A percentile compares a stretch with the other conserved stretches of the same genome.
These are phyloP conservation scores for Linanthus parryae DNA, from an alignment of 148 eudicot species.

Conservation along the genomic window DNA sequence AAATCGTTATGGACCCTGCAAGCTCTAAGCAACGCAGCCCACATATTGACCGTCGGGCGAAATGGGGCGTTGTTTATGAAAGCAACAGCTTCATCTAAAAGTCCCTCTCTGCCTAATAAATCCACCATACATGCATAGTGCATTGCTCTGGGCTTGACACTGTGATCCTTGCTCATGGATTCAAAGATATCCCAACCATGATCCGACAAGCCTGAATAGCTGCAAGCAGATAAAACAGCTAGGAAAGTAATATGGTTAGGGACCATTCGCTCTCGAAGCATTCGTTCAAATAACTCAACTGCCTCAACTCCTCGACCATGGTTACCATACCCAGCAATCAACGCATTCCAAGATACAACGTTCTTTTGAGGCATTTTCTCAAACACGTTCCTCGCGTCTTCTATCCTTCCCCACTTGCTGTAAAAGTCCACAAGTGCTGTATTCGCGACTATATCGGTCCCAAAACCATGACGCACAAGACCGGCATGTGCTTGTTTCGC, in stretches of 20 bases:
- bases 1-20: slow-evolving; percentile 66
- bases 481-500: slow-evolving; percentile 89
- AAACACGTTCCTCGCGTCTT: slow-evolving; percentile 74
- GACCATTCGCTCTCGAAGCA: slow-evolving; percentile 52
- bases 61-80: slow-evolving; percentile 66
- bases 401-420: slow-evolving; percentile 92
- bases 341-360: slow-evolving; percentile 75
- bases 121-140: slow-evolving; percentile 93
- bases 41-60: slow-evolving; percentile 73
- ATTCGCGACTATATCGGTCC: slow-evolving; percentile 67
- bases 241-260: slow-evolving; percentile 87
- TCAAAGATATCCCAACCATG: slow-evolving; percentile 65
- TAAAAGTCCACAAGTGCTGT: slow-evolving; percentile 80
- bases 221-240: slow-evolving; percentile 81
- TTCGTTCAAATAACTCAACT: slow-evolving; percentile 51
- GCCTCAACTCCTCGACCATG: slow-evolving; percentile 85
- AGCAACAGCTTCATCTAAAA: slow-evolving; percentile 66
- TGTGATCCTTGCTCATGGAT: slow-evolving; percentile 50
- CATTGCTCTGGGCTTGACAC: slow-evolving; percentile 78
- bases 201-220: slow-evolving; percentile 69
- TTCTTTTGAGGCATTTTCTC: slow-evolving; percentile 65
- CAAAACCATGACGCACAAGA: slow-evolving; percentile 74
- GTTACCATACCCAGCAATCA: slow-evolving; percentile 77
- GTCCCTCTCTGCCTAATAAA: slow-evolving; percentile 73
- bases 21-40: slow-evolving; percentile 89